Evolutionary conservation across 2,329 filamentous ascomycete species (phyloP).

Genomic region (Penicillium sp.): DNA sequence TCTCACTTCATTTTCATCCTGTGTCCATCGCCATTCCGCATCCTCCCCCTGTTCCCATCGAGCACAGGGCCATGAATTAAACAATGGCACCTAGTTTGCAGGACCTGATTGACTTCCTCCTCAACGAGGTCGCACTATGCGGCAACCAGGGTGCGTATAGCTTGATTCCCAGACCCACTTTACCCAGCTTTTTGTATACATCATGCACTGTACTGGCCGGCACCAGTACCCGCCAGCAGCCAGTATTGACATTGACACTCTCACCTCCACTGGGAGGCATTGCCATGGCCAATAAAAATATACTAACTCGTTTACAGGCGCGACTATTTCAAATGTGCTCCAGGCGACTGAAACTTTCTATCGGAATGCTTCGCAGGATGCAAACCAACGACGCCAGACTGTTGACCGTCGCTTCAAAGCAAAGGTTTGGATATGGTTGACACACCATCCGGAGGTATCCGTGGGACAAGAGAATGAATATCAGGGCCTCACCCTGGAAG

Average conservation of each 20-base stretch:
- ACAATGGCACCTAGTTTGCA: conserved; percentile 58
- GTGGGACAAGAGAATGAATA: conserved; percentile 50
- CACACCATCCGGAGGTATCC: conserved; percentile 59
- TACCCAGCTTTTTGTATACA: conserved; percentile 16
- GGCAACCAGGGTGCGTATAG: conserved; percentile 60
- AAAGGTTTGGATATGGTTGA: conserved; percentile 63
- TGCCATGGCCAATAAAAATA: too few species aligned
- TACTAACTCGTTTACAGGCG: conserved; percentile 36
- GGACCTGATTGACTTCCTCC: conserved; percentile 61
- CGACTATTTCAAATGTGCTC: conserved; percentile 41
- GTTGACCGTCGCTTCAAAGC: conserved; percentile 58
- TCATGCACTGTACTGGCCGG: background rate
- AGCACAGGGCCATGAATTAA: conserved; percentile 8
- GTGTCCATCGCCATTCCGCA: too few species aligned
- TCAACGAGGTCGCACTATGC: conserved; percentile 63
- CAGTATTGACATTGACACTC: background rate
- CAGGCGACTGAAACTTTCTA: conserved; percentile 43
- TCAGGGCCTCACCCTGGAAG: conserved; percentile 45
- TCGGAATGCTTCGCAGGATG: conserved; percentile 25
- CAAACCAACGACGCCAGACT: conserved; percentile 23
- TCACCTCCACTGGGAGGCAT: too few species aligned
- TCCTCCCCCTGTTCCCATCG: background rate
- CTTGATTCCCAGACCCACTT: conserved; percentile 27
- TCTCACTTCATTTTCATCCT: conserved; percentile 24
- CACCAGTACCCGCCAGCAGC: background rate